Percentiles rank a stretch among this genome's conserved stretches.
phyloP scores from a whole-genome alignment of 2,329 filamentous ascomycete species.

The Trichophyton schoenleinii region DNA sequence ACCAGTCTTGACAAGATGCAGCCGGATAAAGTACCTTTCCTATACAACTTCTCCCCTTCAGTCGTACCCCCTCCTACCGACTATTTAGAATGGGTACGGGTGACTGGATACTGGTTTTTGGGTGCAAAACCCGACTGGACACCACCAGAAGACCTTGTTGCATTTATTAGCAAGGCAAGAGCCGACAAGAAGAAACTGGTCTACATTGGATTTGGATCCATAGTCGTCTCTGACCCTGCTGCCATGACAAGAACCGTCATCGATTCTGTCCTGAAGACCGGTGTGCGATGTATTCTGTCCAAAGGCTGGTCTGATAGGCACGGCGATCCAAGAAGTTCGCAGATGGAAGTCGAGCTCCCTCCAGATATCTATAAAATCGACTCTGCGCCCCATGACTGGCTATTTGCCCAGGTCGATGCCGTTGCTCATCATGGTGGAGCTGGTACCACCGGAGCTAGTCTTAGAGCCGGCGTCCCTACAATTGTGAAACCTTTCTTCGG shows the following conservation, averaged over 20 bases:
- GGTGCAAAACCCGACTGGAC: slow-evolving; percentile 60
- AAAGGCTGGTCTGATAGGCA: slow-evolving; percentile 94
- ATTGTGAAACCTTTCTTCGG: slow-evolving; percentile 96
- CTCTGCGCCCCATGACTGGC: slow-evolving; percentile 88
- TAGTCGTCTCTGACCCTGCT: slow-evolving; percentile 79
- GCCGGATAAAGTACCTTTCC: slow-evolving; percentile 90
- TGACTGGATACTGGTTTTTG: slow-evolving; percentile 97
- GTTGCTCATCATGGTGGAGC: slow-evolving; percentile 90
- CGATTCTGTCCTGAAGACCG: slow-evolving; percentile 77
- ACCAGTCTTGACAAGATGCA: slow-evolving; percentile 86
- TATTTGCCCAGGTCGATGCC: slow-evolving; percentile 87
- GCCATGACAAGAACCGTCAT: slow-evolving; percentile 88
- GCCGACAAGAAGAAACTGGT: slow-evolving; percentile 79
- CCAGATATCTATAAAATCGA: slow-evolving; percentile 78
- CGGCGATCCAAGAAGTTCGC: slow-evolving; percentile 44
- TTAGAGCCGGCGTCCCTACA: slow-evolving; percentile 82
- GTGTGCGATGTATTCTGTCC: slow-evolving; percentile 85
- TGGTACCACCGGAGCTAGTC: slow-evolving; percentile 84
- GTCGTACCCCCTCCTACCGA: slow-evolving; percentile 92
- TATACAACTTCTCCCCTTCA: slow-evolving; percentile 92
- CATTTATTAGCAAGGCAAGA: slow-evolving; percentile 74
- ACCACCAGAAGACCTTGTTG: slow-evolving; percentile 60
- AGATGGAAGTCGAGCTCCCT: slow-evolving; percentile 57
- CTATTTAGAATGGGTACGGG: slow-evolving; percentile 93
- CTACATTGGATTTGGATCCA: slow-evolving; percentile 93